Base-by-base conservation (phyloP, 208 protist genomes). In the Wallacemonas rigidus region DNA sequence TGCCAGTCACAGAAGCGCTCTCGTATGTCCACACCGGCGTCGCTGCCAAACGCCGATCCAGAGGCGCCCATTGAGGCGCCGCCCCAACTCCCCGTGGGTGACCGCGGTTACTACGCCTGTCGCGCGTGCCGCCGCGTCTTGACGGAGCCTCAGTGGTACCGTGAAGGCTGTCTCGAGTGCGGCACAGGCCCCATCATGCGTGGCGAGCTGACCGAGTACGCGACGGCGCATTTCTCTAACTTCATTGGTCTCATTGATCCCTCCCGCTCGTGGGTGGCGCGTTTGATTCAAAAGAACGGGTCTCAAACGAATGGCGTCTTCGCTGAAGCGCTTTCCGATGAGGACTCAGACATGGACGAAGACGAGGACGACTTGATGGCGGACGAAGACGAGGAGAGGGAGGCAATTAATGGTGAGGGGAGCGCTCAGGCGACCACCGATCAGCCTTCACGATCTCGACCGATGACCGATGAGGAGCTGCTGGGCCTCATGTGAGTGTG, bases 191-290 rank as follows among this genome's bases (percentile, higher is more conserved):
- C 89, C 11, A 41, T 88, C 4, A 43, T 74, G 48, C 87, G 91
- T 38, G 81, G 85, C 41, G 89, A 83, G 48, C 61, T 97, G 8
- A 71, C 83, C 38, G 90, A 95, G 55, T 84, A 86, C 53, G 83
- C 90, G 7, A 94, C 90, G n/a, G 69, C 86, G 3, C 82, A 94
- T 50, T 97, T 95, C 60, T 74, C 85, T 43, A 92, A 94, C 69
- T 97, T 93, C 44, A 75, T 97, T 60, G 92, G 92, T 9, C 82
- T 97, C 17, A 87, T 97, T 26, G 92, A 82, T 1, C 86, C 92
- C 1, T 81, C 86, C 56, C 80, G 89, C 72, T 95, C 90, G 55
- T 97, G 92, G 92, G 87, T 97, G 41, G 90, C 87, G 36, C 81
- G 92, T 9, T 67, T 95, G 2, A 97, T 97, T 72, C 82, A 84